Evolutionary conservation across 2,329 filamentous ascomycete genomes (phyloP).

Genomic region (Coniochaeta pulveracea): DNA sequence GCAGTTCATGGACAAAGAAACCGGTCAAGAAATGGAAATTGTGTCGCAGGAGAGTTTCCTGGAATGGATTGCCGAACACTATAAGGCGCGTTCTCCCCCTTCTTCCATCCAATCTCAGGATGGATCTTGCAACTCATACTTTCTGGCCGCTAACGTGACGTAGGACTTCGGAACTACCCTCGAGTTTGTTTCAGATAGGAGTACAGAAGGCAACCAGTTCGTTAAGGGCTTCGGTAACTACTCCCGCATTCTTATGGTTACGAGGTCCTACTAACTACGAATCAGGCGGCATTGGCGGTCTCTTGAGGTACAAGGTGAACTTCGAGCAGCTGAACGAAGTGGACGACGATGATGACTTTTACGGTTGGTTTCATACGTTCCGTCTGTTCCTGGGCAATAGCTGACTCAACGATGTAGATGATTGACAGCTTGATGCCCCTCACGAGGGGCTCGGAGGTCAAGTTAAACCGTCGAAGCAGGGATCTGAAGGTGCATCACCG

Average conservation of each 20-base stretch:
- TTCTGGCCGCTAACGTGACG: too few relatives aligned
- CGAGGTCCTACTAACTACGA: too few relatives aligned
- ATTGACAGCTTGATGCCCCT: constrained; percentile 90
- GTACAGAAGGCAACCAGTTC: constrained; percentile 98
- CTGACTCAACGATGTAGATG: constrained; percentile 22
- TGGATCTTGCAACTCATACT: too few relatives aligned
- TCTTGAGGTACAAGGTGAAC: constrained; percentile 99
- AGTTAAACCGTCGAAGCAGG: constrained; percentile 30
- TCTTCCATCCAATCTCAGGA: too few relatives aligned
- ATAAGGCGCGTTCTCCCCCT: too few relatives aligned
- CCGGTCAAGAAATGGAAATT: constrained; percentile 95
- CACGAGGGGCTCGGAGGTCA: constrained; percentile 72
- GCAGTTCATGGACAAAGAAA: constrained; percentile 89
- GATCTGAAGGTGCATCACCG: constrained; percentile 22
- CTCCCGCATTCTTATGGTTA: too few relatives aligned
- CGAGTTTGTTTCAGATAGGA: constrained; percentile 95
- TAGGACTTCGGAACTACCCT: constrained; percentile 85
- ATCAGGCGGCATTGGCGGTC: constrained; percentile 92
- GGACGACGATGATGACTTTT: constrained; percentile 87
- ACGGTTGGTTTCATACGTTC: constrained; percentile 39
- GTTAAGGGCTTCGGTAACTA: constrained; percentile 69
- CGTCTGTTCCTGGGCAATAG: neutral
- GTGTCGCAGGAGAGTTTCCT: constrained; percentile 81
- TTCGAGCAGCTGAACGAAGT: constrained; percentile 96
- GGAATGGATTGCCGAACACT: constrained; percentile 98